Evolutionary conservation across 2,329 filamentous ascomycete genomes (phyloP).

Genomic region (Penicillium frequentans): DNA sequence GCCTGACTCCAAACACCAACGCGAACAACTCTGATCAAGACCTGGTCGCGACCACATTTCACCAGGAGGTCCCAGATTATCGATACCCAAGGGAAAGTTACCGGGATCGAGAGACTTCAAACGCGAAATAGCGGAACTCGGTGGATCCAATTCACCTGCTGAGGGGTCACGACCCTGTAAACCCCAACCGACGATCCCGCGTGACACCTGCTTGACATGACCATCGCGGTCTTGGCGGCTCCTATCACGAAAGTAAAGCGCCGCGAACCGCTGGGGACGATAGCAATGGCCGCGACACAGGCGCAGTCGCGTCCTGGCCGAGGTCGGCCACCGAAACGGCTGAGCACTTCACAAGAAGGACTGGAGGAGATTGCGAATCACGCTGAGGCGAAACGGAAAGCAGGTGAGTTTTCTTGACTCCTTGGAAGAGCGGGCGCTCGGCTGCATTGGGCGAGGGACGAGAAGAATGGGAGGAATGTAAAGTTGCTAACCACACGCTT

Average conservation of each 20-base stretch:
- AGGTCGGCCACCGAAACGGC: conserved; percentile 32
- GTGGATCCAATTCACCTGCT: background rate
- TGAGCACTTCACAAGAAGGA: conserved; percentile 36
- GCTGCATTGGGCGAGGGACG: background rate
- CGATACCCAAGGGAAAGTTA: background rate
- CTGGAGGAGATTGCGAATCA: conserved; percentile 24
- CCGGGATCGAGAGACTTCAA: background rate
- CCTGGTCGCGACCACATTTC: background rate
- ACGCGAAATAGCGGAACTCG: background rate
- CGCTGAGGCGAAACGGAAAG: conserved; percentile 41
- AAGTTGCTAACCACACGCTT: conserved; percentile 5
- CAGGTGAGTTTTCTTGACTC: conserved; percentile 36
- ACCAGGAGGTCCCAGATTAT: background rate
- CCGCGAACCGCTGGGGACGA: conserved; percentile 38
- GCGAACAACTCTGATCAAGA: background rate
- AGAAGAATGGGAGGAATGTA: no score
- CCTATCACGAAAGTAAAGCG: conserved; percentile 35
- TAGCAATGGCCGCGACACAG: conserved; percentile 41
- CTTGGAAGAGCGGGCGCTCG: background rate
- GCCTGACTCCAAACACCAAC: background rate
- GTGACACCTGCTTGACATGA: conserved; percentile 35
- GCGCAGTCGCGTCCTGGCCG: conserved; percentile 35
- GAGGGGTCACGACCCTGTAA: conserved; percentile 17
- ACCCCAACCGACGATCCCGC: conserved; percentile 30
- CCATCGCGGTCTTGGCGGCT: conserved; percentile 37